phyloP scores from a whole-genome alignment of 768 basidiomycete genomes.

The Leccinum uliginosum region DNA sequence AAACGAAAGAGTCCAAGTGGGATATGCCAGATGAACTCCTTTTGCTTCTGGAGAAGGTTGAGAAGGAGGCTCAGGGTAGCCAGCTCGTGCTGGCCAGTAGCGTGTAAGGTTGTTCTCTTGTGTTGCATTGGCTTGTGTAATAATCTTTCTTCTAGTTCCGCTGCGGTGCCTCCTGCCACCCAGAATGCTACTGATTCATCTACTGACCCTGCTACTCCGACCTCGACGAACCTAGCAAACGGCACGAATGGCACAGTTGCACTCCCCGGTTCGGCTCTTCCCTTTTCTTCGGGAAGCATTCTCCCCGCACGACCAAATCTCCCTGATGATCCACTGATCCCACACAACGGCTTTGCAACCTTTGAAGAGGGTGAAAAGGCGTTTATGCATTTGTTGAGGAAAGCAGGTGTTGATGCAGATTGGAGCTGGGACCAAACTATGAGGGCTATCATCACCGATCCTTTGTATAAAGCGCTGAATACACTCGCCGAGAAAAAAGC shows the following conservation, averaged over 20 bases:
- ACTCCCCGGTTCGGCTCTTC: conserved; percentile 53
- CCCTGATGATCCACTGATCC: conserved; percentile 84
- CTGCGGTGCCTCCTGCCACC: conserved; percentile 42
- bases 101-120: conserved; percentile 15
- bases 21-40: conserved; percentile 93
- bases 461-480: conserved; percentile 90
- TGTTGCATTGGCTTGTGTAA: not conserved
- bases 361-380: conserved; percentile 91
- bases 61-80: conserved; percentile 57
- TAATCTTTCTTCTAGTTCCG: conserved; percentile 16
- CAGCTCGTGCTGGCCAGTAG: conserved; percentile 33
- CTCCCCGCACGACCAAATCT: conserved; percentile 74
- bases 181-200: conserved; percentile 39
- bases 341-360: conserved; percentile 84
- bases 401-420: conserved; percentile 83
- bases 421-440: conserved; percentile 99
- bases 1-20: conserved; percentile 94
- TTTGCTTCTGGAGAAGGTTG: conserved; percentile 79
- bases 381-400: conserved; percentile 84
- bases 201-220: conserved; percentile 36
- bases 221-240: conserved; percentile 43
- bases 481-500: conserved; percentile 93
- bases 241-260: conserved; percentile 41
- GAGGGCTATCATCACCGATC: conserved; percentile 97
- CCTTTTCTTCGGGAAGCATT: conserved; percentile 55